Conservation (phyloP, 768 basidiomycete species). For the Trametes gibbosa region DNA sequence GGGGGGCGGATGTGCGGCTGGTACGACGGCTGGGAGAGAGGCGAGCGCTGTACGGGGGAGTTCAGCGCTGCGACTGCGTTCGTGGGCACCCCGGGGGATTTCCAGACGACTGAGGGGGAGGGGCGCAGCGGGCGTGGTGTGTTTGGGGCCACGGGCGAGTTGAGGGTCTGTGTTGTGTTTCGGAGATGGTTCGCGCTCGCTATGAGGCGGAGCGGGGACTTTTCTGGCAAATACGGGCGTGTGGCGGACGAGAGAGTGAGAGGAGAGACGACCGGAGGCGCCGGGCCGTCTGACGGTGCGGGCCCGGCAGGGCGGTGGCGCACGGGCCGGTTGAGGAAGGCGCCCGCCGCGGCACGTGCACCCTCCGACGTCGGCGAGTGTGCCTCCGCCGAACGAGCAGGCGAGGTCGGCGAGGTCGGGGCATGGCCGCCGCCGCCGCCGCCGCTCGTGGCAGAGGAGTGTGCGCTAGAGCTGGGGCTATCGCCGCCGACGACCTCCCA, state of each 20-base stretch:
- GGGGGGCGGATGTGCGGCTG: not conserved
- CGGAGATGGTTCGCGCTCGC: slow-evolving; percentile 2
- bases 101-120: slow-evolving; percentile 16
- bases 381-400: not conserved
- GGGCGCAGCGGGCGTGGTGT: slow-evolving; percentile 6
- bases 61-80: not conserved
- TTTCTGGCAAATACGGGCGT: slow-evolving; percentile 13
- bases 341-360: not conserved
- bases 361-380: slow-evolving; percentile 1
- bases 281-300: not conserved
- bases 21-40: not conserved
- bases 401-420: not conserved
- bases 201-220: slow-evolving; percentile 9
- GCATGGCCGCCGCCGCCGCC: not conserved
- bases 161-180: slow-evolving; percentile 4
- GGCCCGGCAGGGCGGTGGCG: slow-evolving; percentile 3
- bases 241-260: not conserved
- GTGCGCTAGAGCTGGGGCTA: not conserved
- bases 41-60: slow-evolving; percentile 3
- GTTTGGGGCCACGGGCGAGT: not conserved
- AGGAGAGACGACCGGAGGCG: not conserved
- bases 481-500: slow-evolving; percentile 10
- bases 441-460: not conserved
- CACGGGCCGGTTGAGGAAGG: slow-evolving; percentile 20
- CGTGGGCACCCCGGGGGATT: not conserved